phyloP scores from a whole-genome alignment of 140 eudicot species.

The Cichorium intybus region DNA sequence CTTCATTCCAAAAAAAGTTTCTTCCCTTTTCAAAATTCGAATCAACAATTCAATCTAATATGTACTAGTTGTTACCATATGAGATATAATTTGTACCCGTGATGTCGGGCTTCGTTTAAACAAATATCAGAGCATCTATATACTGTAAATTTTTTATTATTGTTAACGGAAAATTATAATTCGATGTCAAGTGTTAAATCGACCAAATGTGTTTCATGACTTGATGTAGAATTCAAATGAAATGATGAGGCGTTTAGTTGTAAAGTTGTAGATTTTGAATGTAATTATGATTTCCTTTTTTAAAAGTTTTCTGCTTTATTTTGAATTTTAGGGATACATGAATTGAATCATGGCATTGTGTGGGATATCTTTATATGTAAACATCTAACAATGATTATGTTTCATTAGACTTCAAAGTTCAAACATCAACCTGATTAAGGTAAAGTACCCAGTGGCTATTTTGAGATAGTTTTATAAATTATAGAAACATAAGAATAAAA shows the following conservation, averaged over 20 bases:
- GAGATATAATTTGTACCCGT: not conserved
- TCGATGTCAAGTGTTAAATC: not conserved
- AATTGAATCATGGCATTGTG: not conserved
- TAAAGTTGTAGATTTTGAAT: slow-evolving; percentile 3
- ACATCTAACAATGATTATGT: not conserved
- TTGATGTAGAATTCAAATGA: slow-evolving; percentile 1
- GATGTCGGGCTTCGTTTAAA: not conserved
- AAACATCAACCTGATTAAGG: not conserved
- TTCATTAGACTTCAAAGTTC: not conserved
- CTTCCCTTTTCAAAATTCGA: not conserved
- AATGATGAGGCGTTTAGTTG: slow-evolving; percentile 10
- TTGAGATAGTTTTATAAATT: too few species aligned
- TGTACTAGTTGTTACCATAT: not conserved
- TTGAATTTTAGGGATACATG: slow-evolving; percentile 2
- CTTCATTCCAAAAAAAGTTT: slow-evolving; percentile 14
- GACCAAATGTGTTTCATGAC: not conserved
- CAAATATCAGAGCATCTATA: too few species aligned
- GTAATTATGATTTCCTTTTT: not conserved
- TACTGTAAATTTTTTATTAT: not conserved
- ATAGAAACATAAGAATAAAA: too few species aligned
- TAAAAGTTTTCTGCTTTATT: slow-evolving; percentile 6
- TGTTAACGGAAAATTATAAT: not conserved
- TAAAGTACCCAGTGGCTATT: too few species aligned
- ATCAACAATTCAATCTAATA: not conserved
- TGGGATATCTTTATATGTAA: not conserved